These are phyloP conservation scores for Sporothrix inflata DNA, from an alignment of 2,329 filamentous ascomycete species.

Conservation along the genomic window DNA sequence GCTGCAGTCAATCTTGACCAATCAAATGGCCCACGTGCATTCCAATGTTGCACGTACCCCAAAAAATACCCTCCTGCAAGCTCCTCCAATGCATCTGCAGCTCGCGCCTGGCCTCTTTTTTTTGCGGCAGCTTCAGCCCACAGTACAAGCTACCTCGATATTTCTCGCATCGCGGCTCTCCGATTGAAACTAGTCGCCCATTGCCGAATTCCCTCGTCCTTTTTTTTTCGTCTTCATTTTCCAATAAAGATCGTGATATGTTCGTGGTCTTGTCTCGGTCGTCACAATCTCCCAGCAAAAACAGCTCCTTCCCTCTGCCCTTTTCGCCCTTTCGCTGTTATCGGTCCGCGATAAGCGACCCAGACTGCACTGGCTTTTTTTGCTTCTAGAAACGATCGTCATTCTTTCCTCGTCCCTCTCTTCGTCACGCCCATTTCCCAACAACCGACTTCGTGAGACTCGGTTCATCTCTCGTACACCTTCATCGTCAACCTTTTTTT, in stretches of 20 bases:
- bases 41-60: background rate
- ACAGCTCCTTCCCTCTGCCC: background rate
- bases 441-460: background rate
- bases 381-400: slow-evolving; percentile 4
- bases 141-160: background rate
- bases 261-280: slow-evolving; percentile 1
- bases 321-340: slow-evolving; percentile 13
- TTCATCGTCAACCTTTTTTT: background rate
- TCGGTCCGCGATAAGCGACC: slow-evolving; percentile 15
- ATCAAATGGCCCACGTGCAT: slow-evolving; percentile 43
- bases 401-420: slow-evolving; percentile 5
- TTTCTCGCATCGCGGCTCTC: slow-evolving; percentile 6
- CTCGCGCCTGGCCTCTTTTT: background rate
- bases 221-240: background rate
- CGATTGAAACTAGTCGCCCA: background rate
- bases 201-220: slow-evolving; percentile 12
- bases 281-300: background rate
- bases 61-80: slow-evolving; percentile 2
- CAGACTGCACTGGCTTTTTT: slow-evolving; percentile 4
- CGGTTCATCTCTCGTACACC: background rate
- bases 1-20: slow-evolving; percentile 30
- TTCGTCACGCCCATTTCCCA: background rate
- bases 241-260: background rate
- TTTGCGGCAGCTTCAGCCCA: background rate
- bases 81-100: slow-evolving; percentile 4